Conservation (phyloP, 2,329 filamentous ascomycete genomes). For the Venturia asperata region DNA sequence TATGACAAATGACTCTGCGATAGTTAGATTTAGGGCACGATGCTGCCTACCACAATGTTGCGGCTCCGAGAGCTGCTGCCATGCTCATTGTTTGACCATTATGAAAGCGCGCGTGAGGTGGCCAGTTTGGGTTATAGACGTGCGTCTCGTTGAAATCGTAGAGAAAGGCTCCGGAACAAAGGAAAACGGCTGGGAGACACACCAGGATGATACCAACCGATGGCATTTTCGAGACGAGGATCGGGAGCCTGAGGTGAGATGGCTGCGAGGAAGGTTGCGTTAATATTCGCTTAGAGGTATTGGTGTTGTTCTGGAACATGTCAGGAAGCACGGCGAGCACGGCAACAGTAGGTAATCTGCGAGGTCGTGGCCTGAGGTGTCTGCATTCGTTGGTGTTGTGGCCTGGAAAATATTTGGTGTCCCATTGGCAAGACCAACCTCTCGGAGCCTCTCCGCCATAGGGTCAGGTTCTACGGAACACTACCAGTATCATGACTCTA, state of each 20-base stretch:
- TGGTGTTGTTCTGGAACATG: not conserved
- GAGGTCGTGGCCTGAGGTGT: too few relatives aligned
- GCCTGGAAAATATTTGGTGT: too few relatives aligned
- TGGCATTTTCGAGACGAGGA: not conserved
- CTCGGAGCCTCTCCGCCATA: too few relatives aligned
- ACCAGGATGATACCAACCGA: conserved; percentile 28
- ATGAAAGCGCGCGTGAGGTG: conserved; percentile 41
- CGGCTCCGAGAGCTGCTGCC: conserved; percentile 32
- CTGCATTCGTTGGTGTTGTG: too few relatives aligned
- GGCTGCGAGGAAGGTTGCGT: not conserved
- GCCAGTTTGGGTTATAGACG: conserved; percentile 43
- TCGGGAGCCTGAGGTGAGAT: not conserved
- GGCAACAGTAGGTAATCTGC: not conserved
- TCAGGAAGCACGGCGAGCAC: not conserved
- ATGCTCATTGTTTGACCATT: conserved; percentile 23
- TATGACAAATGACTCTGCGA: not conserved
- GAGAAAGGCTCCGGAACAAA: conserved; percentile 29
- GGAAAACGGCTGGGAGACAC: conserved; percentile 28
- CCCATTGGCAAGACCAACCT: too few relatives aligned
- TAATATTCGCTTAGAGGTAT: too few relatives aligned
- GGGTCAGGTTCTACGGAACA: too few relatives aligned
- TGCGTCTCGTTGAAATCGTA: conserved; percentile 39
- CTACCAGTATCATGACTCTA: too few relatives aligned
- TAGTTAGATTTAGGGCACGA: not conserved
- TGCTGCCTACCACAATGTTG: conserved; percentile 1